Conservation (phyloP, 306 rosid species). For the Benincasa hispida region DNA sequence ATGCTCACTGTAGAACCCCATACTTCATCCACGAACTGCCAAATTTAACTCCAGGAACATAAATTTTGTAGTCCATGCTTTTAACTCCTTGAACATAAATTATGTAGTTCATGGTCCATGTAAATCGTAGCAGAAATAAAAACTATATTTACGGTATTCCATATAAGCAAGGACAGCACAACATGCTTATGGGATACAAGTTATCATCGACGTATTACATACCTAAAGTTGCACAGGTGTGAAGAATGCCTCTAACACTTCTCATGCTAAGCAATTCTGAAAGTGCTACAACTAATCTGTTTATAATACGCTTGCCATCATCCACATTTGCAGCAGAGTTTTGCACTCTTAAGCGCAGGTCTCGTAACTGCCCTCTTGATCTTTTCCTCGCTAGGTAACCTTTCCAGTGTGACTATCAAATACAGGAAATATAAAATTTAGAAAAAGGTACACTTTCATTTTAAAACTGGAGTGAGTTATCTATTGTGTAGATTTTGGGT, state of each 20-base stretch:
- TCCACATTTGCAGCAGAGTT: constrained; percentile 67
- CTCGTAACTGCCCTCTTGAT: constrained; percentile 44
- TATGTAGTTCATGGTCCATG: not conserved
- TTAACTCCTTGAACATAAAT: not conserved
- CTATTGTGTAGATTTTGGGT: not conserved
- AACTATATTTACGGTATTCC: not conserved
- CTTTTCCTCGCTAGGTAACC: constrained; percentile 58
- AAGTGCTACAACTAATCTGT: constrained; percentile 47
- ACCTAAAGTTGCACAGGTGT: constrained; percentile 79
- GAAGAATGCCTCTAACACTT: constrained; percentile 53
- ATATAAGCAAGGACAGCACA: not conserved
- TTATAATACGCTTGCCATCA: constrained; percentile 73
- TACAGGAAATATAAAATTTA: not conserved
- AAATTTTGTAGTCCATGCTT: not conserved
- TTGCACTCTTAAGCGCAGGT: constrained; percentile 56
- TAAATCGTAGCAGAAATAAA: not conserved
- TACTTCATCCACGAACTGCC: not conserved
- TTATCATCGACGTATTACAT: constrained; percentile 12
- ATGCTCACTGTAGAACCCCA: not conserved
- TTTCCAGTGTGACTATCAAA: constrained; percentile 64
- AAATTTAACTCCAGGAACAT: not conserved
- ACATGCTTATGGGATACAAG: not conserved
- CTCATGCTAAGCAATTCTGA: constrained; percentile 39
- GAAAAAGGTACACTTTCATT: not conserved
- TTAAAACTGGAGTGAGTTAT: not conserved